Conservation (phyloP, 1,284 basidiomycete species). For the Cutaneotrichosporon mucoides region DNA sequence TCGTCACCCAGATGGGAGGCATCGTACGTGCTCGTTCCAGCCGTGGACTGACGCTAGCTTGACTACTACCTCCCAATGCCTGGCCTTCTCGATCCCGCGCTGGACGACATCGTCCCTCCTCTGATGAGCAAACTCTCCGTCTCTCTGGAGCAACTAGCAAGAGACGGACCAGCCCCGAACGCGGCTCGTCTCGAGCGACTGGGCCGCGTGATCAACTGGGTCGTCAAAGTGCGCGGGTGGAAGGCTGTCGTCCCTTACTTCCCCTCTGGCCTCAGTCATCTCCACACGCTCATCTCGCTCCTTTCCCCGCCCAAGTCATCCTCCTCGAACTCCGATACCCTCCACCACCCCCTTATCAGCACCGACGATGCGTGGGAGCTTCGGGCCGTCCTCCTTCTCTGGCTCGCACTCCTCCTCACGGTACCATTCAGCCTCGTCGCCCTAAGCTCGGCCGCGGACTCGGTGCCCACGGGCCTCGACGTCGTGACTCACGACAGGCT, state of each 20-base stretch:
- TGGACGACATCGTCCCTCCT: conserved; percentile 77
- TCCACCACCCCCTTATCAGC: conserved; percentile 36
- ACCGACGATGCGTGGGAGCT: conserved; percentile 63
- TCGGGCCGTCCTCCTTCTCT: conserved; percentile 79
- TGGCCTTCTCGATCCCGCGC: conserved; percentile 89
- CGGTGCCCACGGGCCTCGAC: conserved; percentile 51
- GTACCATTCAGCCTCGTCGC: conserved; percentile 87
- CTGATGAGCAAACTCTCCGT: conserved; percentile 64
- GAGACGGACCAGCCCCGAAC: conserved; percentile 26
- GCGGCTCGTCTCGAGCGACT: conserved; percentile 55
- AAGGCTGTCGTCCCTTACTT: conserved; percentile 91
- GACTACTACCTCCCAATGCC: conserved; percentile 89
- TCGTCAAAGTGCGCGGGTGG: conserved; percentile 84
- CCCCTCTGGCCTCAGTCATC: conserved; percentile 79
- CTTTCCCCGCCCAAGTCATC: conserved; percentile 53
- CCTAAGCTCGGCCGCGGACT: conserved; percentile 51
- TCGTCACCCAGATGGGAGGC: conserved; percentile 50
- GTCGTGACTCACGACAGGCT: conserved; percentile 67
- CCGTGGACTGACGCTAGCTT: conserved; percentile 55
- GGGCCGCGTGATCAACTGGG: conserved; percentile 68
- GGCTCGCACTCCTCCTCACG: conserved; percentile 90
- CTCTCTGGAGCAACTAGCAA: conserved; percentile 52
- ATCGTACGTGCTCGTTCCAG: conserved; percentile 34
- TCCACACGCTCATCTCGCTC: conserved; percentile 68
- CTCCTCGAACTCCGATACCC: conserved; percentile 26